Evolutionary conservation across 106 monocot species (phyloP), one percentile per base, ranked within the genome.

Genomic region (Apostasia ramifera): DNA sequence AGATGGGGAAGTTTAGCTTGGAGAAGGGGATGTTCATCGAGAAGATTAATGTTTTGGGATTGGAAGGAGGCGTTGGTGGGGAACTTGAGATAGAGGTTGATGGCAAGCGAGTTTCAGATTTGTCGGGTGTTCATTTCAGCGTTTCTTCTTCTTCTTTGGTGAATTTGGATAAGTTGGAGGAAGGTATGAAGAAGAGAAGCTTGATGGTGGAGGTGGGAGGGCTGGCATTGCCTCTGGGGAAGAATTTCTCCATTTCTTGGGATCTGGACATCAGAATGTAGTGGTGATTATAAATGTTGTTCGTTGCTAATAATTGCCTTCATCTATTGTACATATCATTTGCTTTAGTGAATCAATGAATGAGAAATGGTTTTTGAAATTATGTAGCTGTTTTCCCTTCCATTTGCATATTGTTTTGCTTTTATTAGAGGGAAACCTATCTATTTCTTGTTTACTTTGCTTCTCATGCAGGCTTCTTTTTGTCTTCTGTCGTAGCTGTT

Each of bases 191-290:
- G 57, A 80, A 55, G 77, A 91, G 73, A 6, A 74, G 73, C 8
- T 13, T 80, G 77, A 65, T 85, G 69, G 81, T 90, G 53, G 98
- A 93, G 44, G 71, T 98, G 1, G 76, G 67, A 6, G 98, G 92
- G 15, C 66, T 98, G 15, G 71, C 50, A 4, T 69, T 98, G 78
- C 83, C 87, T 5, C 66, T 98, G n/a, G 95, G 95, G 55, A 95
- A 86, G 83, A 91, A 85, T 54, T 91, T 95, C 79, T 61, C 76
- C 58, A 52, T 95, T 70, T 78, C 88, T 4, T 95, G 88, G 95
- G 73, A 80, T 37, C 81, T 94, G 91, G 82, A 54, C 45, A 71
- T 82, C 48, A 49, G 74, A 40, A 66, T 13, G 57, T 80, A 67
- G 77, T 51, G 14, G 38, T 41, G 53, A 54, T 37, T 26, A 26